Evolutionary conservation across 2,329 filamentous ascomycete genomes (phyloP).

Genomic region (Calonectria leucothoes): DNA sequence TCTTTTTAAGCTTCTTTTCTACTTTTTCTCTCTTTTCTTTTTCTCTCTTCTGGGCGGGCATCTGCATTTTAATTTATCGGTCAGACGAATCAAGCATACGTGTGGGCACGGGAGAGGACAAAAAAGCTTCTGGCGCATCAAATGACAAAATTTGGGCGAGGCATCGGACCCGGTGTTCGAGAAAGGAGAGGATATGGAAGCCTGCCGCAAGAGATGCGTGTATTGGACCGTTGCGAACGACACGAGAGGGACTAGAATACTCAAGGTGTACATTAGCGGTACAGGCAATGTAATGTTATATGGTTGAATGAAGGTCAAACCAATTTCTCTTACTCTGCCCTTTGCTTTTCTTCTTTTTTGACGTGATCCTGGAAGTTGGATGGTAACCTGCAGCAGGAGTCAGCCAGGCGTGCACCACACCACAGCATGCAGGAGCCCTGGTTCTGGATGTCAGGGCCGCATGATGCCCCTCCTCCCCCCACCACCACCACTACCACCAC

Average conservation of each 20-base stretch:
- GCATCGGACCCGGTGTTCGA: slow-evolving; percentile 27
- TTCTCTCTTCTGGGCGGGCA: slow-evolving; percentile 27
- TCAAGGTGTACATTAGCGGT: slow-evolving; percentile 37
- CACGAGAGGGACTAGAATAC: slow-evolving; percentile 15
- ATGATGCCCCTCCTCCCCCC: slow-evolving; percentile 34
- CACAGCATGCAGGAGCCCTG: not conserved
- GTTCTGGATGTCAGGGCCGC: slow-evolving; percentile 13
- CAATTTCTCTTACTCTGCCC: too few species aligned
- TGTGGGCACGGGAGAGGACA: slow-evolving; percentile 31
- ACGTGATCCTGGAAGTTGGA: not conserved
- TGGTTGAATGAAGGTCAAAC: not conserved
- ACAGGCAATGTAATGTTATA: slow-evolving; percentile 38
- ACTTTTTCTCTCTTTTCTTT: not conserved
- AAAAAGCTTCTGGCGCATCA: slow-evolving; percentile 23
- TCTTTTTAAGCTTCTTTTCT: slow-evolving; percentile 15
- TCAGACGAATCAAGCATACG: slow-evolving; percentile 24
- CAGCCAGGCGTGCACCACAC: not conserved
- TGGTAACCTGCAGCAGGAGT: not conserved
- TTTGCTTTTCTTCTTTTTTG: not conserved
- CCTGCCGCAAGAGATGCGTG: slow-evolving; percentile 4
- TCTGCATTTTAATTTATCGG: slow-evolving; percentile 35
- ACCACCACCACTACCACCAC: too few species aligned
- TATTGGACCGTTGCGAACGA: slow-evolving; percentile 12
- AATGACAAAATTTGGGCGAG: slow-evolving; percentile 24
- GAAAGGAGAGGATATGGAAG: slow-evolving; percentile 6